Conservation (phyloP, 2,329 filamentous ascomycete genomes). For the Fusarium luffae region DNA sequence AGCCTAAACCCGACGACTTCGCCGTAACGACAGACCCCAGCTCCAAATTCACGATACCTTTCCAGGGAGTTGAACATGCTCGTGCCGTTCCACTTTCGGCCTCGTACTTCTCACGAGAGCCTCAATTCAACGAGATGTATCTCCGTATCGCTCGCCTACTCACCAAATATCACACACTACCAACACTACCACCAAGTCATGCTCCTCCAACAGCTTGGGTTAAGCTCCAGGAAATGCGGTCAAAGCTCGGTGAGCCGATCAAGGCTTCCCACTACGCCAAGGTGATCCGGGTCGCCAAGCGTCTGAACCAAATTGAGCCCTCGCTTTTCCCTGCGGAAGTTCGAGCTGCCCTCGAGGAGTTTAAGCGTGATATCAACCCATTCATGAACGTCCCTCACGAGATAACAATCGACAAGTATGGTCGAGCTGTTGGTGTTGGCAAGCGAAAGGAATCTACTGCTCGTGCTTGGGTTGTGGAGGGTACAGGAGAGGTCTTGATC, state of each 20-base stretch:
- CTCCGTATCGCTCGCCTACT: constrained; percentile 78
- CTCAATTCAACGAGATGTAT: constrained; percentile 86
- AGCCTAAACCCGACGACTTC: constrained; percentile 27
- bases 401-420: constrained; percentile 77
- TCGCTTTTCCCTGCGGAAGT: constrained; percentile 78
- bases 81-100: constrained; percentile 85
- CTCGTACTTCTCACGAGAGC: constrained; percentile 93
- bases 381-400: constrained; percentile 71
- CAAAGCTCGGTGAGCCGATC: constrained; percentile 76
- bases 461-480: constrained; percentile 89
- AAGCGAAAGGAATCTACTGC: constrained; percentile 89
- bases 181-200: constrained; percentile 71
- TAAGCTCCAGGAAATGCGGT: constrained; percentile 79
- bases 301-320: constrained; percentile 87
- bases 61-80: constrained; percentile 60
- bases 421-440: constrained; percentile 82
- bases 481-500: constrained; percentile 87
- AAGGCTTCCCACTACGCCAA: constrained; percentile 81
- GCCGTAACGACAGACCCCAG: constrained; percentile 32
- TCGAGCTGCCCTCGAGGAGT: constrained; percentile 70
- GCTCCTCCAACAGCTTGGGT: constrained; percentile 84
- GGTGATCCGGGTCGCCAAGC: constrained; percentile 79
- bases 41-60: constrained; percentile 43
- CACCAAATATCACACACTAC: constrained; percentile 78
- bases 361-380: constrained; percentile 80